Base-by-base conservation (phyloP, 2,329 filamentous ascomycete species). In the Pseudocercospora crystallina region DNA sequence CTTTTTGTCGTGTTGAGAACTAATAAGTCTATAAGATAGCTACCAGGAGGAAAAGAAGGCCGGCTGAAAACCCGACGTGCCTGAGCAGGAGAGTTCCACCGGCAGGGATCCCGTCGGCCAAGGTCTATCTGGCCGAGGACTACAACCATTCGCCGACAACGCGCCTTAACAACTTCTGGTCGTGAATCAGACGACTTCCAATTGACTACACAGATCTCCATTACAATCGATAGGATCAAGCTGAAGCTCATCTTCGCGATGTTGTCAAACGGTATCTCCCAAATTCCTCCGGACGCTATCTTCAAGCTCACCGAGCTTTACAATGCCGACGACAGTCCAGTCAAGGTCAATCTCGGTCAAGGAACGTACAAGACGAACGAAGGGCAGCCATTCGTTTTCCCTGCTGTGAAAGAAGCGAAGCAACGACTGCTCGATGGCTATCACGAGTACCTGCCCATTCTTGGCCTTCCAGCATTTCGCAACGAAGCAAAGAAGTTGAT, bases 271-370 rank as follows among this genome's bases (percentile, higher is more conserved):
- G 39, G 39, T 13, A 30, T 42, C 12, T 31, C n/a, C n/a, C 17
- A 12, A 15, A 42, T 42, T 32, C 39, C 39, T 14, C 20, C 39
- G 11, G 39, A 42, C n/a, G 39, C 17, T 5, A 42, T 42, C 2
- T 42, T 42, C 20, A 31, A 42, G 15, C 39, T 42, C 20, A 42
- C 39, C 10, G 26, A 42, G 15, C 26, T 42, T 5, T 42, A 32
- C 26, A 42, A 42, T n/a, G 47, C 47, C 38, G 92, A 97, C 73
- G 81, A 79, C 66, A 91, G 94, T 74, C 78, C 85, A 58, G 84
- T 95, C 78, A 99, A 97, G 84, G 96, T 97, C 80, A 96, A 96
- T 80, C 80, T 97, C 54, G 92, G 88, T 87, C 91, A 96, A 63
- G 92, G 94, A 67, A 92, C 94, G 68, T 99, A 99, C 83, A 90